A percentile compares a stretch with the other conserved stretches of the same genome.
Evolutionary conservation across 345 rosid genomes (phyloP).

Genomic region (Syzygium jambos): DNA sequence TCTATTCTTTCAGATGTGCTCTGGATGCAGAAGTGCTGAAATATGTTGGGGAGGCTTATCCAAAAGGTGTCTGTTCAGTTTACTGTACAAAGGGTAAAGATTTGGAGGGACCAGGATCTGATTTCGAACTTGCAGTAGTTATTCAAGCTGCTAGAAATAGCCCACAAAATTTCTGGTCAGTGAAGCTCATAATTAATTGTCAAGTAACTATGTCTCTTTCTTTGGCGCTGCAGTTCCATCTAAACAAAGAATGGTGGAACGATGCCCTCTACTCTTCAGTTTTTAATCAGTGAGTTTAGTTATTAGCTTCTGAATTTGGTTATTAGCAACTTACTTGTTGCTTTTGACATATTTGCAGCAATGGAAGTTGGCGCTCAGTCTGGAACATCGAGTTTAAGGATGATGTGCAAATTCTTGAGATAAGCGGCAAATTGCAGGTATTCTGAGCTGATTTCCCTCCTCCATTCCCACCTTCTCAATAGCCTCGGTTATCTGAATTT

Average conservation of each 20-base stretch:
- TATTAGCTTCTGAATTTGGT: neutral
- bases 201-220: neutral
- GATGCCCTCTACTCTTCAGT: neutral
- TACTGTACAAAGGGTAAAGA: constrained; percentile 74
- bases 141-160: constrained; percentile 78
- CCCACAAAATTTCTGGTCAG: constrained; percentile 95
- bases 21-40: constrained; percentile 76
- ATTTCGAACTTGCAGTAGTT: constrained; percentile 84
- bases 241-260: neutral
- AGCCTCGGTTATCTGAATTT: neutral
- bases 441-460: neutral
- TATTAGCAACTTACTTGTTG: neutral
- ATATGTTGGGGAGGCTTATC: constrained; percentile 86
- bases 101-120: constrained; percentile 70
- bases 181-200: constrained; percentile 4
- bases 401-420: constrained; percentile 59
- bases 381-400: constrained; percentile 85
- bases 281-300: neutral
- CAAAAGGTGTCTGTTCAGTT: constrained; percentile 81
- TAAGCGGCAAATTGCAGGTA: constrained; percentile 88
- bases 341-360: constrained; percentile 25
- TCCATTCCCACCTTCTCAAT: neutral
- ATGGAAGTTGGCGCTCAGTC: constrained; percentile 91
- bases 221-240: neutral
- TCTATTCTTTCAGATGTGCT: constrained; percentile 49